Percentiles rank a stretch among this genome's conserved stretches.
Conservation (phyloP, 2,329 filamentous ascomycete genomes). For the Cladosporium sp. region DNA sequence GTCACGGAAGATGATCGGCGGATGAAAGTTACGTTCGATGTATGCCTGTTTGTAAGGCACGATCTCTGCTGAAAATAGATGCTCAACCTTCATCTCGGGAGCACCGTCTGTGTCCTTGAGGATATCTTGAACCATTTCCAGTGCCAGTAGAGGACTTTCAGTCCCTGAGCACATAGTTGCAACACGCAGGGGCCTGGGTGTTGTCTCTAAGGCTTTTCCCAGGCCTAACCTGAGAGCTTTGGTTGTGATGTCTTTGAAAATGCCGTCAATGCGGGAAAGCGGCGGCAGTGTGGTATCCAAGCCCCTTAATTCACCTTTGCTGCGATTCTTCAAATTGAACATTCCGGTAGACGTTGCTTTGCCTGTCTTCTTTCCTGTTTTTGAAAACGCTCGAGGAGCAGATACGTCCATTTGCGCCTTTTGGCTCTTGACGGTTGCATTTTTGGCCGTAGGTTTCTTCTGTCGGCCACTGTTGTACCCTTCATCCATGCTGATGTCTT, state of each 20-base stretch:
- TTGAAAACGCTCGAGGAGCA: not conserved
- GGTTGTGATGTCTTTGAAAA: slow-evolving; percentile 47
- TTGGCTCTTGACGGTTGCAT: not conserved
- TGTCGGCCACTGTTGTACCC: slow-evolving; percentile 1
- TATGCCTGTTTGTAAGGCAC: slow-evolving; percentile 44
- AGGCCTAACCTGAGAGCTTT: slow-evolving; percentile 36
- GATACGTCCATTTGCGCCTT: too few species aligned
- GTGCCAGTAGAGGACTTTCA: slow-evolving; percentile 65
- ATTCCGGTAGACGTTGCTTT: not conserved
- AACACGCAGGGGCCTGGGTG: slow-evolving; percentile 47
- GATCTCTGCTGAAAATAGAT: slow-evolving; percentile 46
- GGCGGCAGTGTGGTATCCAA: slow-evolving; percentile 40
- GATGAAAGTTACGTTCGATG: slow-evolving; percentile 44
- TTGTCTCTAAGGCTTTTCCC: slow-evolving; percentile 30
- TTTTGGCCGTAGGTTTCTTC: not conserved
- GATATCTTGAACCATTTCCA: slow-evolving; percentile 51
- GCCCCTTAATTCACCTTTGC: not conserved
- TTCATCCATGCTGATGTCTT: not conserved
- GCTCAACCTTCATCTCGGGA: slow-evolving; percentile 27
- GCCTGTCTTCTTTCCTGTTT: not conserved
- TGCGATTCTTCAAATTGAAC: not conserved
- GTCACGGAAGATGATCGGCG: slow-evolving; percentile 41
- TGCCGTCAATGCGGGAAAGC: slow-evolving; percentile 43
- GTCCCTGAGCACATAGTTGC: slow-evolving; percentile 78
- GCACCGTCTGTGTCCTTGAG: slow-evolving; percentile 23